Conservation (phyloP, 495 filamentous ascomycete species). For the Aspergillus cavernicola region DNA sequence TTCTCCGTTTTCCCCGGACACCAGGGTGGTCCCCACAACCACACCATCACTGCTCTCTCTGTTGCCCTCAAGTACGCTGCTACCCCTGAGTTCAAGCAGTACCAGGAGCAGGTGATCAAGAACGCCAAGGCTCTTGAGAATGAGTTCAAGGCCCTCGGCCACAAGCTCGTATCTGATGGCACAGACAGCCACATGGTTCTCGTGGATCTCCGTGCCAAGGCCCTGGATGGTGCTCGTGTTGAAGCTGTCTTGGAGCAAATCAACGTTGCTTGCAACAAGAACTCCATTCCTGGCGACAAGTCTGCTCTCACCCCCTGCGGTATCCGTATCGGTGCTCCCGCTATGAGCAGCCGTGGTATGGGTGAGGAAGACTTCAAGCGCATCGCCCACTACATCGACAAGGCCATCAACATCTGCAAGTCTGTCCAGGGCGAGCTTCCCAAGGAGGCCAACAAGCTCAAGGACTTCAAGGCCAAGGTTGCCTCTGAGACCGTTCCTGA, state of each 20-base stretch:
- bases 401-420: conserved; percentile 76
- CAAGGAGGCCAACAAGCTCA: conserved; percentile 97
- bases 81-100: conserved; percentile 90
- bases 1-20: conserved; percentile 99
- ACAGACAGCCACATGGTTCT: conserved; percentile 97
- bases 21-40: conserved; percentile 99
- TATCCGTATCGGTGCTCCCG: conserved; percentile 92
- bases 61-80: conserved; percentile 95
- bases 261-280: conserved; percentile 99
- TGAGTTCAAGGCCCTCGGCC: conserved; percentile 24
- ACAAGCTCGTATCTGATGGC: conserved; percentile 85
- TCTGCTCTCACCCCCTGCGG: conserved; percentile 92
- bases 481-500: conserved; percentile 69
- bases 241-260: conserved; percentile 96
- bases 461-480: conserved; percentile 97
- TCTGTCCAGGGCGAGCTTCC: conserved; percentile 78
- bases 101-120: conserved; percentile 87
- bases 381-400: conserved; percentile 85
- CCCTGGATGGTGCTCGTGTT: conserved; percentile 67
- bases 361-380: conserved; percentile 89
- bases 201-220: conserved; percentile 21
- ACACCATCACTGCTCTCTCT: conserved; percentile 97
- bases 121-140: conserved; percentile 24
- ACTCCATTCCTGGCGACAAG: conserved; percentile 96
- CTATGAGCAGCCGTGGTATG: conserved; percentile 94